These are phyloP conservation scores for Karstenula rhodostoma DNA, from an alignment of 2,329 filamentous ascomycete species.

Conservation along the genomic window DNA sequence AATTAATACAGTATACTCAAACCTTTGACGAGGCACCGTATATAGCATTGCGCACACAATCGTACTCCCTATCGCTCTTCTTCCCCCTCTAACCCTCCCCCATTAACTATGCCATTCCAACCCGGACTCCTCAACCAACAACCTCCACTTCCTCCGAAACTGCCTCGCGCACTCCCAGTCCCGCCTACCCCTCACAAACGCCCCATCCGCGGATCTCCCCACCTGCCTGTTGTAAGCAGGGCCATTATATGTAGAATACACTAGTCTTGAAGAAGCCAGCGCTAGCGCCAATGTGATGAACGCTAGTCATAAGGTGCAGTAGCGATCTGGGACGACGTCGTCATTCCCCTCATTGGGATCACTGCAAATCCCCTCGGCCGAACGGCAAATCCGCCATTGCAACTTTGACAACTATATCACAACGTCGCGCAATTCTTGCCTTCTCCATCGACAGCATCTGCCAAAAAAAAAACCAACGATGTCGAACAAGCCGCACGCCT, in stretches of 20 bases:
- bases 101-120: not conserved
- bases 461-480: not conserved
- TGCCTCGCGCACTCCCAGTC: conserved; percentile 1
- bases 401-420: not conserved
- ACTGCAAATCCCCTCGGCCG: not conserved
- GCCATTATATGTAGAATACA: not conserved
- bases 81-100: conserved; percentile 4
- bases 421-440: not conserved
- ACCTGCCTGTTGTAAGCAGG: not conserved
- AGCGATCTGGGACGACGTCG: not conserved
- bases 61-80: not conserved
- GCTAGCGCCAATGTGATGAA: not conserved
- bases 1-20: no score
- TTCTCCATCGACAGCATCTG: not conserved
- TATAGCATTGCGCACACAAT: no score
- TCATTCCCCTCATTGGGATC: not conserved
- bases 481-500: conserved; percentile 37
- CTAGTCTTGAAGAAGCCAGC: not conserved
- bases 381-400: not conserved
- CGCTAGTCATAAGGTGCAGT: not conserved
- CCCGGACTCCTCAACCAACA: conserved; percentile 2
- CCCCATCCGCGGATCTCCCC: no score
- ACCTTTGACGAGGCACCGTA: no score
- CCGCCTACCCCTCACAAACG: not conserved
- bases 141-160: conserved; percentile 3